Evolutionary conservation across 805 yeast genomes (phyloP), one percentile per base, ranked within the genome.

Genomic region (Saccharomycopsis sp.): DNA sequence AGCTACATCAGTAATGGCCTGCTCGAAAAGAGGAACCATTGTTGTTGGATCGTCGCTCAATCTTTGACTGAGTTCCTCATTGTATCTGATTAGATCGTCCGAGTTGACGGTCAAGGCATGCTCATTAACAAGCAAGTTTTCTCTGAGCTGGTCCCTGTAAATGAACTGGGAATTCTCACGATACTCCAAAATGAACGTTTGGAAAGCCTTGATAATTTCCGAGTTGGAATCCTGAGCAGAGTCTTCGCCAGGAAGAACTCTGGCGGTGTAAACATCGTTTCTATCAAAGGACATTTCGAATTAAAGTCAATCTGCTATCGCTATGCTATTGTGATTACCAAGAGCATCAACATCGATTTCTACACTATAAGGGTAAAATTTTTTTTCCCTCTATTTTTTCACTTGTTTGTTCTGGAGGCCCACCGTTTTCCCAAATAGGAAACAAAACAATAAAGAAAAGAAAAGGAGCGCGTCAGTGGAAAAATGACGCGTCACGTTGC

Each of bases 131-230:
- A 89, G 66, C 35, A 94, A 64, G 59, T 88, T 86, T 53, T 86
- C 95, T 51, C 96, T 69, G 41, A 92, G 67, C 58, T 88, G 95
- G 53, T 88, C 96, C 67, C 94, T 70, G 65, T 89, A 89, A 30
- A 87, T 67, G 59, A 83, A 92, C 57, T 77, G 80, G 43, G 84
- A 74, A 54, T 83, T 81, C 46, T 85, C 70, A 61, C 95, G 73
- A 61, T 86, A 92, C 57, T 87, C 95, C 41, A 86, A 65, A 30
- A 92, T 72, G 60, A 92, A 92, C 51, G 75, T 69, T 50, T 80
- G 76, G 67, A 89, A 88, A 2, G 87, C 82, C 50, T 76, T 77
- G 53, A 77, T 71, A 52, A 81, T 69, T 59, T 80, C 92, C 41
- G 78, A 75, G 57, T 70, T 71, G 38, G 79, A 69, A 46, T 67